A percentile compares a stretch with the other conserved stretches of the same genome.
Evolutionary conservation across 305 asterid species (phyloP).

Genomic region (Solanum chacoense): DNA sequence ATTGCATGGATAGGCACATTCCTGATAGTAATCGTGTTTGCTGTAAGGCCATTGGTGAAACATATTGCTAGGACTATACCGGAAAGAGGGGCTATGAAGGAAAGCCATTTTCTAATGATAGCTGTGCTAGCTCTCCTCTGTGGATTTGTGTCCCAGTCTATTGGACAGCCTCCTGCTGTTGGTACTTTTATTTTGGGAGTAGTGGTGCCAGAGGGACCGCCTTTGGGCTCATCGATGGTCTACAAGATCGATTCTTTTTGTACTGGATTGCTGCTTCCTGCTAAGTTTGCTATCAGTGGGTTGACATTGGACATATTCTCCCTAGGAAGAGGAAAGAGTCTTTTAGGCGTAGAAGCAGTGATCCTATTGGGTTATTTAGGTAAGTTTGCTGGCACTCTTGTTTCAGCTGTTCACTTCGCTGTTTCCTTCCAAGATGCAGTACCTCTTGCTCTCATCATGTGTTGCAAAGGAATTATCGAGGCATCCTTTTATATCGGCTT

Average conservation of each 20-base stretch:
- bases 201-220: slow-evolving; percentile 41
- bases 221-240: slow-evolving; percentile 32
- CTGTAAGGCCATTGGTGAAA: slow-evolving; percentile 22
- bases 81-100: slow-evolving; percentile 33
- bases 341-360: slow-evolving; percentile 5
- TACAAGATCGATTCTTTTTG: slow-evolving; percentile 26
- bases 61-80: slow-evolving; percentile 20
- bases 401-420: slow-evolving; percentile 22
- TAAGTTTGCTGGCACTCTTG: slow-evolving; percentile 31
- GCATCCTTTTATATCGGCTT: slow-evolving; percentile 23
- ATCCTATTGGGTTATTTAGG: slow-evolving; percentile 24
- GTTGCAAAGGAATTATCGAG: slow-evolving; percentile 53
- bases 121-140: slow-evolving; percentile 19
- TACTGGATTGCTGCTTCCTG: slow-evolving; percentile 41
- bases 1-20: not conserved
- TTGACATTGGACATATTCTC: slow-evolving; percentile 19
- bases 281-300: slow-evolving; percentile 47
- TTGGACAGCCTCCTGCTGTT: slow-evolving; percentile 41
- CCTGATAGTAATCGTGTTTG: slow-evolving; percentile 7
- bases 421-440: slow-evolving; percentile 31
- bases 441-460: slow-evolving; percentile 42
- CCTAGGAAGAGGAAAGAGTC: not conserved
- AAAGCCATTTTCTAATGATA: slow-evolving; percentile 32
- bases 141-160: slow-evolving; percentile 26
- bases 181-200: slow-evolving; percentile 50